Evolutionary conservation across 1,284 basidiomycete genomes (phyloP).

Genomic region (Sporisorium iseilematis-ciliati): DNA sequence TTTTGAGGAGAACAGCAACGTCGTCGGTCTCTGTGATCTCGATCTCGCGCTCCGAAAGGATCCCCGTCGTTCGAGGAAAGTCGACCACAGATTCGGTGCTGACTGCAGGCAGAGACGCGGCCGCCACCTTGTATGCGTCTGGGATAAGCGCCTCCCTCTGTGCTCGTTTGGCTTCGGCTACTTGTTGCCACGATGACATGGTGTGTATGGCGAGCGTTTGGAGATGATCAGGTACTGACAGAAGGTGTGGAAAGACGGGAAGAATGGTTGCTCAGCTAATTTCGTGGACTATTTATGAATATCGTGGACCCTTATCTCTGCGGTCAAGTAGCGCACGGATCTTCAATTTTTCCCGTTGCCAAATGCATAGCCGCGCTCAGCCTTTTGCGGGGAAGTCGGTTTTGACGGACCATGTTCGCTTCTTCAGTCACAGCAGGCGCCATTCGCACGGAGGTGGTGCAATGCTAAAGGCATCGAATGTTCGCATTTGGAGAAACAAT

Average conservation of each 20-base stretch:
- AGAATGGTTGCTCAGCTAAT: background rate
- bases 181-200: slow-evolving; percentile 46
- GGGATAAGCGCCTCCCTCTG: slow-evolving; percentile 51
- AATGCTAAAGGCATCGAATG: too few relatives aligned
- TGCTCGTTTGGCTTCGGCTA: slow-evolving; percentile 38
- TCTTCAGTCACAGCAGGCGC: background rate
- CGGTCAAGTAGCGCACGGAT: slow-evolving; percentile 4
- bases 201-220: background rate
- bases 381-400: background rate
- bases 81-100: slow-evolving; percentile 35
- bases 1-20: slow-evolving; percentile 73
- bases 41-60: slow-evolving; percentile 42
- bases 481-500: too few relatives aligned
- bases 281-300: too few relatives aligned
- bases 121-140: slow-evolving; percentile 31
- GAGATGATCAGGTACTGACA: too few relatives aligned
- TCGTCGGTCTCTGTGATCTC: slow-evolving; percentile 66
- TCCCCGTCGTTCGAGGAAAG: slow-evolving; percentile 37
- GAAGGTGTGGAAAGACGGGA: background rate
- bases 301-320: background rate
- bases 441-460: too few relatives aligned
- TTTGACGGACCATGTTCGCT: background rate
- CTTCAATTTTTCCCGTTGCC: background rate
- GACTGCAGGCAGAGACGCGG: slow-evolving; percentile 27
- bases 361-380: slow-evolving; percentile 1